Evolutionary conservation across 1,284 basidiomycete species (phyloP), one percentile per base, ranked within the genome.

Genomic region (Heterobasidion occidentale): DNA sequence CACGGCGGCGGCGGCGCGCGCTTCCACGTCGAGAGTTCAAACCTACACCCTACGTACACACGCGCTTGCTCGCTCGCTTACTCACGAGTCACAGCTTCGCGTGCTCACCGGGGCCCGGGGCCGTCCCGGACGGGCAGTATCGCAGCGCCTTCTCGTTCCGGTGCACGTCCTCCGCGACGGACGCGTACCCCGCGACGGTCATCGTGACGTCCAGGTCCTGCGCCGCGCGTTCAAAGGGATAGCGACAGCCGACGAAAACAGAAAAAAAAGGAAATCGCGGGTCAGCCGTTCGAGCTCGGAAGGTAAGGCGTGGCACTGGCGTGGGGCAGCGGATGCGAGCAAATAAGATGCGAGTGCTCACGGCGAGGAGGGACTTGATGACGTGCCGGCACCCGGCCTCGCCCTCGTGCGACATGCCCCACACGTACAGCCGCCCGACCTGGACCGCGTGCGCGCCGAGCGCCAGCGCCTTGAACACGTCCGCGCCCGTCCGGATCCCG

Each of bases 381-480:
- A 85, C 83, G 61, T 83, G 80, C 51, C 79, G 63, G 60, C 76
- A 78, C 0, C 78, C 77, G 11, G 67, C 64, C 61, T 75, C 74
- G 27, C 75, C 76, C 61, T 76, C 75, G 64, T 77, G 74, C 14
- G 76, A 65, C 75, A 80, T 77, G 33, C 77, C 77, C 77, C 76
- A 80, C 12, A 79, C 72, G 62, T 73, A 79, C 52, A 79, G 63
- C 38, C 77, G 67, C 14, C 77, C 77, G 49, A 79, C 71, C 63
- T 70, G 67, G 53, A 77, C 76, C 12, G 70, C 74, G 57, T 78
- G 71, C 42, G 77, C 76, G 35, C 77, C 76, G 14, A 79, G 66
- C 17, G 77, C 76, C 55, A 78, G 61, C 1, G 82, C 81, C 69
- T 84, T 83, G 70, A 83, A 80, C 19, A 81, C 71, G 61, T 84